Base-by-base conservation (phyloP, 1,284 basidiomycete genomes). In the Marasmius oreades region DNA sequence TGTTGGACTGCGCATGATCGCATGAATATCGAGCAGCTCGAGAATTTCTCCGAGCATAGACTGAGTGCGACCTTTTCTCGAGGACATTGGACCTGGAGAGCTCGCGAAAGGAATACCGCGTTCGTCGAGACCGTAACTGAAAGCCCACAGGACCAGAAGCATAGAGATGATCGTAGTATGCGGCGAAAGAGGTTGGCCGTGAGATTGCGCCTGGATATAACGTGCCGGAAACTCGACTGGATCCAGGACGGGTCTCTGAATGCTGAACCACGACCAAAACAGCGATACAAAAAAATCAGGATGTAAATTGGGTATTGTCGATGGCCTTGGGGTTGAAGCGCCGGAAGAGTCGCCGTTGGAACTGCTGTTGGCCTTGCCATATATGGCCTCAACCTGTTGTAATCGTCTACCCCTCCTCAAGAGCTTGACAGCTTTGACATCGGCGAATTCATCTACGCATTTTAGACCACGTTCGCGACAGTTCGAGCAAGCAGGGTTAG, bases 401-500 rank as follows among this genome's bases (percentile, higher is more conserved):
- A 95, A 79, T 28, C 93, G 81, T 55, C 92, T 83, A 23, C 92
- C 92, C 43, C 92, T 84, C 53, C 92, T 77, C 16, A 94, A 80
- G 36, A 92, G 74, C 71, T 94, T 94, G 55, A 91, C 90, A 2
- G 90, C 88, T 67, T 93, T 94, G 52, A 93, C 83, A 61, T 92
- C 88, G 14, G 90, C 90, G 64, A 91, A 94, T 67, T 91, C 92
- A 69, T 95, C 92, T 26, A 55, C 55, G 42, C 52, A 53, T 34
- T 92, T 94, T 69, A 7, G 52, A 58, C 52, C 31, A 16, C 55
- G 34, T 20, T 66, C 26, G 55, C 28, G 59, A 48, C 93, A 95
- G 69, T 95, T 95, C 6, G 92, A 90, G 70, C 93, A 95, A 51
- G 78, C 81, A 7, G 83, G 78, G 59, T 76, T 78, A 51, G 79